Evolutionary conservation across 768 basidiomycete genomes (phyloP), one percentile per base, ranked within the genome.

Genomic region (Fomitopsis serialis): DNA sequence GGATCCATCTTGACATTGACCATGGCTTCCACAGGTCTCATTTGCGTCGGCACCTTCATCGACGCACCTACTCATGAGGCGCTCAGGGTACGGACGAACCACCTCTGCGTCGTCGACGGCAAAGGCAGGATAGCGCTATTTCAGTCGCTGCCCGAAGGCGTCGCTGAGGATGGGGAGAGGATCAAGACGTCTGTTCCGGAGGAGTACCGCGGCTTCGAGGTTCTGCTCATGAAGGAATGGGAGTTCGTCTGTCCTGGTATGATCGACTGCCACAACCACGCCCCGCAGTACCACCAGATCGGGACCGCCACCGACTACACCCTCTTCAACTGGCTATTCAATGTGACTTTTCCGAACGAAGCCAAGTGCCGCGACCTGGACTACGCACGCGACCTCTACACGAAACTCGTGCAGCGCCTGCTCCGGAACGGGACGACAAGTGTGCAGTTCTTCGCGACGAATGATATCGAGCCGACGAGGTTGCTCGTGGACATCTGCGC

Each of bases 241-340:
- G 76, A 72, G 48, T 90, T 93, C 63, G 52, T 92, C 36, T 58
- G 87, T 17, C 89, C 92, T 1, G 80, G 83, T 0, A 93, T 92
- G 66, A 82, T 79, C 53, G 92, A 94, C 66, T 74, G 91, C 3
- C 92, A 94, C 63, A 75, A 93, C 0, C 92, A 95, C 64, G 90
- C 92, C 0, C 89, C 92, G 0, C 92, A 95, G 64, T 93, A 87
- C 65, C 73, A 92, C 32, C 94, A 92, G 54, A 85, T 90, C 52
- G 92, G 93, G 2, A 91, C 82, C 1, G 92, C 92, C 0, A 75
- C 93, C 4, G 87, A 95, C 65, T 76, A 91, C 2, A 87, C 91
- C 3, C 69, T 93, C 35, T 84, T 92, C 83, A 68, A 89, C 58
- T 92, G 92, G 92, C 76, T 93, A 8, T 76, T 89, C 37, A 75